Evolutionary conservation across 768 basidiomycete genomes (phyloP), one percentile per base, ranked within the genome.

Genomic region (Trametes gibbosa): DNA sequence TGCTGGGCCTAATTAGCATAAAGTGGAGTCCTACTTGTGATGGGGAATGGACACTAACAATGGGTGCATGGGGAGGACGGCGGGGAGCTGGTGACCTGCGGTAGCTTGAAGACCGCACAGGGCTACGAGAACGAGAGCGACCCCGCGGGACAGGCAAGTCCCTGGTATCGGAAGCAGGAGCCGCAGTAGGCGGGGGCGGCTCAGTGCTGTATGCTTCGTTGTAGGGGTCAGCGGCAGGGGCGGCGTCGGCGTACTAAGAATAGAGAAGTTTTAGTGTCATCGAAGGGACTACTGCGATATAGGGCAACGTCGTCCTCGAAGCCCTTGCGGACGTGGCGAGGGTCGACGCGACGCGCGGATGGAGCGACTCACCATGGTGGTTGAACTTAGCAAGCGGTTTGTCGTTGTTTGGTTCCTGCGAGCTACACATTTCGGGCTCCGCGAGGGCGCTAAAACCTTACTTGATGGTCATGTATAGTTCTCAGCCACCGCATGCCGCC

Each of bases 131-230:
- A 53, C 89, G 86, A 65, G 87, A 87, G 56, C 91, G 85, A 47
- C 85, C 85, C 58, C 89, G 82, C 37, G 83, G 67, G 12, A 82
- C 73, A 17, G 78, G 74, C 16, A 75, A 72, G 59, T 89, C 82
- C 27, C 81, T 74, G 29, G 82, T 67, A 59, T 74, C 73, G 3
- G 72, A 63, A 9, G 64, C 52, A 0, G 70, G 59, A 10, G 81
- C 73, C 13, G 83, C 70, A 1, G 80, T 72, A 47, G 78, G 72
- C 48, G 79, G 77, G 2, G 83, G 80, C 40, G 86, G 60, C 48
- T 63, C 83, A 32, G 83, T 86, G 66, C 81, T 89, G 75, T 90
- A 91, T 50, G 87, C 87, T 70, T 92, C 91, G 42, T 87, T 84
- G 73, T 92, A 92, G 16, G 90, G 89, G 76, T 92, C 90, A 32